Evolutionary conservation across 1,284 basidiomycete genomes (phyloP).

Genomic region (Porodaedalea pini): DNA sequence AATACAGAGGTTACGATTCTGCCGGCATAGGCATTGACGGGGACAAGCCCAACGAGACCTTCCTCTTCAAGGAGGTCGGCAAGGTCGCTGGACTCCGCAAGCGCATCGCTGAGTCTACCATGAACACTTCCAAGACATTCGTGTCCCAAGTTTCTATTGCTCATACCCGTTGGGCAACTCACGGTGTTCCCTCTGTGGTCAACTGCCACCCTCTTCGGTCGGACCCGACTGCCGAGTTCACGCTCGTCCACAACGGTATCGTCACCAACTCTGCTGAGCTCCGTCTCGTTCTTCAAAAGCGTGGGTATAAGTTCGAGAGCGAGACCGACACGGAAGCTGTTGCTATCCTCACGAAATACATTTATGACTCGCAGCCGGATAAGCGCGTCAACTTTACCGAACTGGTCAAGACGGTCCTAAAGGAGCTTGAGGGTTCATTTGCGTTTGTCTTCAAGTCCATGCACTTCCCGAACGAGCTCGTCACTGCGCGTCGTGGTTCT

Average conservation of each 20-base stretch:
- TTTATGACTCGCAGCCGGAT: constrained; percentile 91
- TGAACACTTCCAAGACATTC: constrained; percentile 83
- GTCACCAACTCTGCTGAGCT: constrained; percentile 94
- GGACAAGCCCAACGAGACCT: constrained; percentile 73
- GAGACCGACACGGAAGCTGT: constrained; percentile 99
- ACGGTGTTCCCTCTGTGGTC: constrained; percentile 81
- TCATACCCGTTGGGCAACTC: constrained; percentile 99
- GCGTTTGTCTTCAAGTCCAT: constrained; percentile 99
- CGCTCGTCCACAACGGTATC: constrained; percentile 98
- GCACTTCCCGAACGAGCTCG: constrained; percentile 96
- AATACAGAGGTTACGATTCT: constrained; percentile 98
- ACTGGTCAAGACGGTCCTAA: constrained; percentile 93
- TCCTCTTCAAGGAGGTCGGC: constrained; percentile 98
- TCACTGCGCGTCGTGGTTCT: constrained; percentile 94
- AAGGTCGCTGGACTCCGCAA: constrained; percentile 95
- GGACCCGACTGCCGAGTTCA: constrained; percentile 82
- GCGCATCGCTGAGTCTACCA: constrained; percentile 74
- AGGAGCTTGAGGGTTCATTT: constrained; percentile 98
- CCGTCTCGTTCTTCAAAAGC: constrained; percentile 90
- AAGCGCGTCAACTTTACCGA: constrained; percentile 89
- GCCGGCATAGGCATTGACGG: constrained; percentile 96
- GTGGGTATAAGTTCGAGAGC: constrained; percentile 91
- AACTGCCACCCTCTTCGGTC: constrained; percentile 98
- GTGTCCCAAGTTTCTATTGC: constrained; percentile 94
- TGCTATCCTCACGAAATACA: constrained; percentile 94